Evolutionary conservation across 768 basidiomycete species (phyloP).

Genomic region (Collybia nuda): DNA sequence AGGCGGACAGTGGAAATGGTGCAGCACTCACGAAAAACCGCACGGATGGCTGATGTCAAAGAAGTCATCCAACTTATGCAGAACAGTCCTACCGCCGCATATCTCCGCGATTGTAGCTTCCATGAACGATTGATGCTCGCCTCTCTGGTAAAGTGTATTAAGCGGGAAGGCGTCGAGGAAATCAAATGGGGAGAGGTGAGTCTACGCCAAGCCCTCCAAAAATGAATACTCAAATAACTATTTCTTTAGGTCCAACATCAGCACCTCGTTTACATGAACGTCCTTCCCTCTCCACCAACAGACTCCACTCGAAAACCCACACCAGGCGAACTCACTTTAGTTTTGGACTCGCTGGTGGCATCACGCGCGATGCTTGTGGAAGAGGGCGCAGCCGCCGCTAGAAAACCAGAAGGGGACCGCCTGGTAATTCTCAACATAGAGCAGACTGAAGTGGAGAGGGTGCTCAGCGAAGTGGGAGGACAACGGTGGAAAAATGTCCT

Average conservation of each 20-base stretch:
- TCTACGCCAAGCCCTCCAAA: slow-evolving; percentile 4
- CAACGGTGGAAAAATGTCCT: slow-evolving; percentile 60
- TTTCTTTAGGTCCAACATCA: slow-evolving; percentile 61
- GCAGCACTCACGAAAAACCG: slow-evolving; percentile 46
- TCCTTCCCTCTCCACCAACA: slow-evolving; percentile 55
- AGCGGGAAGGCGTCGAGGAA: slow-evolving; percentile 83
- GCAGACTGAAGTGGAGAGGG: slow-evolving; percentile 79
- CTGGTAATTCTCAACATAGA: slow-evolving; percentile 83
- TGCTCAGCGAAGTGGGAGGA: slow-evolving; percentile 81
- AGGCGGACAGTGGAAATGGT: slow-evolving; percentile 87
- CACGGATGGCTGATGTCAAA: slow-evolving; percentile 69
- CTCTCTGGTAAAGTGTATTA: slow-evolving; percentile 77
- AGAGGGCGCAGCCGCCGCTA: slow-evolving; percentile 49
- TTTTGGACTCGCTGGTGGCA: slow-evolving; percentile 75
- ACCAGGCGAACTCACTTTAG: slow-evolving; percentile 58
- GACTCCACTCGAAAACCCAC: slow-evolving; percentile 62
- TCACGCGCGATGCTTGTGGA: slow-evolving; percentile 78
- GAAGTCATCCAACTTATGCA: slow-evolving; percentile 85
- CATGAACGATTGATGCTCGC: slow-evolving; percentile 90
- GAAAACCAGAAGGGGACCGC: slow-evolving; percentile 65
- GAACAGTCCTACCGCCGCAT: slow-evolving; percentile 86
- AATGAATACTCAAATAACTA: background rate
- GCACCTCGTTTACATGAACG: slow-evolving; percentile 66
- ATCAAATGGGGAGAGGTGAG: slow-evolving; percentile 81
- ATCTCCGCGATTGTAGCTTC: slow-evolving; percentile 77